Evolutionary conservation across 768 basidiomycete species (phyloP).

Genomic region (Brasilioporus rufonigricans): DNA sequence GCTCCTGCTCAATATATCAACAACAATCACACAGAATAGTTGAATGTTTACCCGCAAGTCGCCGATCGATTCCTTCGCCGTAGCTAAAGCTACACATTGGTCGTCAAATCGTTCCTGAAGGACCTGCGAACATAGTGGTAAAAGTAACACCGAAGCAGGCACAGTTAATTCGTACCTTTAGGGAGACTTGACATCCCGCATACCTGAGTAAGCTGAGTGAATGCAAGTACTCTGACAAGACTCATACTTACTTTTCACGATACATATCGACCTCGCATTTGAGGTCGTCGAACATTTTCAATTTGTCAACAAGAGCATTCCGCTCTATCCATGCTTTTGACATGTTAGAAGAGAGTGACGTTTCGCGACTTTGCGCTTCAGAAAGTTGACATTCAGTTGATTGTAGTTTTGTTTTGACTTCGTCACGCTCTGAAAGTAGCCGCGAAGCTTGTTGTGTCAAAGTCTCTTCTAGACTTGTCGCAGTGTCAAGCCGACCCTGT

Average conservation of each 20-base stretch:
- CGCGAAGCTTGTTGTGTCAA: conserved; percentile 24
- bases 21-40: not conserved
- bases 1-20: conserved; percentile 18
- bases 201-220: conserved; percentile 14
- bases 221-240: not conserved
- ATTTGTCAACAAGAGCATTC: conserved; percentile 20
- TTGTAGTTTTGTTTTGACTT: conserved; percentile 14
- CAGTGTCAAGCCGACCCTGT: conserved; percentile 27
- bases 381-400: conserved; percentile 14
- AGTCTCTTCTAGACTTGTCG: conserved; percentile 22
- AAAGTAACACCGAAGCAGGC: not conserved
- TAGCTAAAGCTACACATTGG: conserved; percentile 48
- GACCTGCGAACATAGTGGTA: conserved; percentile 29
- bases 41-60: conserved; percentile 44
- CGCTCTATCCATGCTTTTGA: conserved; percentile 19
- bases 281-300: conserved; percentile 14
- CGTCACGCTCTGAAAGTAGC: conserved; percentile 27
- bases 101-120: conserved; percentile 62
- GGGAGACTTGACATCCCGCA: conserved; percentile 17
- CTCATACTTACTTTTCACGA: conserved; percentile 26
- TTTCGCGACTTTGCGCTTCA: conserved; percentile 20
- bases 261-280: conserved; percentile 19
- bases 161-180: conserved; percentile 20
- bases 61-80: conserved; percentile 53
- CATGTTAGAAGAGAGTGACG: conserved; percentile 13